Conservation (phyloP, 2,329 filamentous ascomycete genomes). For the Pezicula carpinea region DNA sequence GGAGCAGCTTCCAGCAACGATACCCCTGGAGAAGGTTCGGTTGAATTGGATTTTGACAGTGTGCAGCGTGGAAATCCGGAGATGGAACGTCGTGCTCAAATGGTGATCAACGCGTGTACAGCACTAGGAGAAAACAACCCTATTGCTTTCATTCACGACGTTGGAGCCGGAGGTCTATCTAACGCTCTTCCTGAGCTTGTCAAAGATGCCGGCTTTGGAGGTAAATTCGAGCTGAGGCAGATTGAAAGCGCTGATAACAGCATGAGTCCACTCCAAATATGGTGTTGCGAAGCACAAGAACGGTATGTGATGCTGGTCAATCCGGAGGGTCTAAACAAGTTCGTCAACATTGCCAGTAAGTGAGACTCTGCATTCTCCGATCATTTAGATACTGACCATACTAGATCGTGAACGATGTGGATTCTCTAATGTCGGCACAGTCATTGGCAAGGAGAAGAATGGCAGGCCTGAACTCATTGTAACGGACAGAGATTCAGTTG, state of each 20-base stretch:
- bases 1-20: constrained; percentile 87
- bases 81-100: constrained; percentile 90
- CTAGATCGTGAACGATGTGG: constrained; percentile 79
- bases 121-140: constrained; percentile 80
- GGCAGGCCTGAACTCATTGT: constrained; percentile 72
- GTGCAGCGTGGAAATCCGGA: constrained; percentile 97
- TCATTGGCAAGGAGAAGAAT: constrained; percentile 54
- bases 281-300: constrained; percentile 97
- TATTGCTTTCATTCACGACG: constrained; percentile 96
- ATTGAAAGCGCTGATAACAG: constrained; percentile 84
- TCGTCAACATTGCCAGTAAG: constrained; percentile 56
- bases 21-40: constrained; percentile 77
- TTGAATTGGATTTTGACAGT: constrained; percentile 93
- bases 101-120: constrained; percentile 94
- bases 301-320: constrained; percentile 90
- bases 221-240: constrained; percentile 89
- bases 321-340: constrained; percentile 73
- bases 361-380: constrained; percentile 7
- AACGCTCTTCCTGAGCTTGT: constrained; percentile 83
- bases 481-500: constrained; percentile 71
- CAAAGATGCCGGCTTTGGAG: constrained; percentile 86
- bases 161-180: constrained; percentile 85
- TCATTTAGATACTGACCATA: constrained; percentile 10
- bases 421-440: constrained; percentile 85
- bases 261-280: constrained; percentile 95